Evolutionary conservation across 192 early-diverging fungal species (phyloP).

Genomic region (Backusella circina): DNA sequence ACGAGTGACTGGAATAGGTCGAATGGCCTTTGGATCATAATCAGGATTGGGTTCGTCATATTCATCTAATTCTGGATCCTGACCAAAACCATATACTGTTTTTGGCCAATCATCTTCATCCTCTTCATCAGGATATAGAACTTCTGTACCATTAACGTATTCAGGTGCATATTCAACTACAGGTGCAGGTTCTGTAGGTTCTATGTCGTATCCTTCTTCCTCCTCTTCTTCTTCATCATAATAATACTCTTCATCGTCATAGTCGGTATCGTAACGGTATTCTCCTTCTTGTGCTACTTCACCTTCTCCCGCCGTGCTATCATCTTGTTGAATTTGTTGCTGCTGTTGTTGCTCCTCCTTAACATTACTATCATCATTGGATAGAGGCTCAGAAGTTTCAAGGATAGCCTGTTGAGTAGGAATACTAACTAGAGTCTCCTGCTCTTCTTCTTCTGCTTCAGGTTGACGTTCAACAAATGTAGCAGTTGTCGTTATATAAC

Average conservation of each 20-base stretch:
- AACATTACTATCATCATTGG: neutral
- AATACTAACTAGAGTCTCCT: neutral
- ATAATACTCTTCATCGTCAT: neutral
- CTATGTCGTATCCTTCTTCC: neutral
- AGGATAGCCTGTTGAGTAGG: neutral
- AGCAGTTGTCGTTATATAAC: neutral
- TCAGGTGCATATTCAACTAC: neutral
- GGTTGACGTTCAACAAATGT: neutral
- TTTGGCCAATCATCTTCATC: slow-evolving; percentile 15
- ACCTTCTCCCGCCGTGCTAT: neutral
- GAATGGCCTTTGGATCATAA: neutral
- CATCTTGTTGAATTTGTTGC: neutral
- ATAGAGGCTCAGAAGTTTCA: neutral
- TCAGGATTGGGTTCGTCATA: neutral
- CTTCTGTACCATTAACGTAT: neutral
- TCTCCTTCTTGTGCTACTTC: neutral
- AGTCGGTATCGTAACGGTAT: neutral
- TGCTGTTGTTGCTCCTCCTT: neutral
- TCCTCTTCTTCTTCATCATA: neutral
- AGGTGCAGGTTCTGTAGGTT: slow-evolving; percentile 8
- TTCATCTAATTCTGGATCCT: neutral
- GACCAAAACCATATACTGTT: neutral
- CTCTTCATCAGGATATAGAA: neutral
- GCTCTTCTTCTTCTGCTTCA: neutral
- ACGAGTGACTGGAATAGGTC: neutral